Evolutionary conservation across 2,329 filamentous ascomycete species (phyloP).

Genomic region (Whalleya microplaca): DNA sequence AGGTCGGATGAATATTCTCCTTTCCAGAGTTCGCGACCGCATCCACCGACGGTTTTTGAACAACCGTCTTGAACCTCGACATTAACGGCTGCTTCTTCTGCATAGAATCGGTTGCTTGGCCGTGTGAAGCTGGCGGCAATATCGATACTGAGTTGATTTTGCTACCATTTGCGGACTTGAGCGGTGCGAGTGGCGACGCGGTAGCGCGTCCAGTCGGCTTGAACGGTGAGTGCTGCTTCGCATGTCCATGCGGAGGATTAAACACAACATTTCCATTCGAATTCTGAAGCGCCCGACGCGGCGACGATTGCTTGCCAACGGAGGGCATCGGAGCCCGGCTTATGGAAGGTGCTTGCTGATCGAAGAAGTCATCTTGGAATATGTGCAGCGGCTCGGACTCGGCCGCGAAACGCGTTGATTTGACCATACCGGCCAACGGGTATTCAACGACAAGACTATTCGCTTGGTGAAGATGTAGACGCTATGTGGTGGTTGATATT

Average conservation of each 20-base stretch:
- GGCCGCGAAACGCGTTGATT: conserved; percentile 51
- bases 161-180: conserved; percentile 57
- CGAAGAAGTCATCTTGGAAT: conserved; percentile 56
- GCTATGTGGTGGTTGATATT: conserved; percentile 8
- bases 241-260: conserved; percentile 60
- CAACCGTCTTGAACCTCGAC: conserved; percentile 61
- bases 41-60: conserved; percentile 57
- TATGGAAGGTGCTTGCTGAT: conserved; percentile 51
- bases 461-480: conserved; percentile 9
- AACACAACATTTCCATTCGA: conserved; percentile 67
- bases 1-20: conserved; percentile 58
- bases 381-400: conserved; percentile 54
- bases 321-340: conserved; percentile 62
- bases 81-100: conserved; percentile 66
- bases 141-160: conserved; percentile 70
- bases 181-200: conserved; percentile 63
- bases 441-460: conserved; percentile 3
- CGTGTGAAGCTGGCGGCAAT: conserved; percentile 62
- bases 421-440: conserved; percentile 56
- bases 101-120: conserved; percentile 66
- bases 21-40: conserved; percentile 50
- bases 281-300: conserved; percentile 52
- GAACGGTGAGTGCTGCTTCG: conserved; percentile 67
- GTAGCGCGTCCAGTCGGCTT: conserved; percentile 62
- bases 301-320: conserved; percentile 45